Evolutionary conservation across 2,329 filamentous ascomycete genomes (phyloP).

Genomic region (Dryadomyces sulphureus): DNA sequence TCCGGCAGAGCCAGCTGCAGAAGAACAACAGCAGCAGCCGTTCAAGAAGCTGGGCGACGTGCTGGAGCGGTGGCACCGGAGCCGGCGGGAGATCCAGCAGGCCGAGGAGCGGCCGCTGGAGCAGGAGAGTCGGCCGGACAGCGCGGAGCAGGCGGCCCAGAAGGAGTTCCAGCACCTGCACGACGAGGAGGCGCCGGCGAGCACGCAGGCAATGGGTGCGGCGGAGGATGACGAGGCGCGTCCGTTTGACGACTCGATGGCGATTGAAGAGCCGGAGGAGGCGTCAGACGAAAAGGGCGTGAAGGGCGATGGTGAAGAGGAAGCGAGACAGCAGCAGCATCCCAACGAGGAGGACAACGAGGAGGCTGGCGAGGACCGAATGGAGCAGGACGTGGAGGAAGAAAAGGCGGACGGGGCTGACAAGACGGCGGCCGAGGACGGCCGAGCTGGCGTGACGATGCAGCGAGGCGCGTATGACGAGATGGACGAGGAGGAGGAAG

Average conservation of each 20-base stretch:
- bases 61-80: constrained; percentile 82
- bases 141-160: constrained; percentile 55
- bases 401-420: constrained; percentile 27
- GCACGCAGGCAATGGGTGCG: constrained; percentile 81
- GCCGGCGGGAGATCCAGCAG: constrained; percentile 67
- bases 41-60: constrained; percentile 94
- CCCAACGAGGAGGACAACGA: constrained; percentile 30
- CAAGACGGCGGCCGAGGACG: constrained; percentile 31
- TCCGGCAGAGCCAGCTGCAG: constrained; percentile 20
- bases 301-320: constrained; percentile 26
- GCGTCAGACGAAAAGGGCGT: constrained; percentile 35
- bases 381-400: constrained; percentile 3
- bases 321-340: constrained; percentile 36
- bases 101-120: constrained; percentile 34
- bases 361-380: constrained; percentile 22
- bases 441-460: constrained; percentile 44
- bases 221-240: constrained; percentile 66
- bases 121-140: constrained; percentile 14
- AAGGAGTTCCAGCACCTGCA: constrained; percentile 89
- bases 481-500: constrained; percentile 16
- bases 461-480: constrained; percentile 42
- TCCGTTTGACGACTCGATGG: constrained; percentile 78
- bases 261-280: constrained; percentile 70
- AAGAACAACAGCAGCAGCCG: constrained; percentile 38
- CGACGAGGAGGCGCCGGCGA: constrained; percentile 66